phyloP scores from a whole-genome alignment of 2,329 filamentous ascomycete genomes.

The Aspergillus eucalypticola region DNA sequence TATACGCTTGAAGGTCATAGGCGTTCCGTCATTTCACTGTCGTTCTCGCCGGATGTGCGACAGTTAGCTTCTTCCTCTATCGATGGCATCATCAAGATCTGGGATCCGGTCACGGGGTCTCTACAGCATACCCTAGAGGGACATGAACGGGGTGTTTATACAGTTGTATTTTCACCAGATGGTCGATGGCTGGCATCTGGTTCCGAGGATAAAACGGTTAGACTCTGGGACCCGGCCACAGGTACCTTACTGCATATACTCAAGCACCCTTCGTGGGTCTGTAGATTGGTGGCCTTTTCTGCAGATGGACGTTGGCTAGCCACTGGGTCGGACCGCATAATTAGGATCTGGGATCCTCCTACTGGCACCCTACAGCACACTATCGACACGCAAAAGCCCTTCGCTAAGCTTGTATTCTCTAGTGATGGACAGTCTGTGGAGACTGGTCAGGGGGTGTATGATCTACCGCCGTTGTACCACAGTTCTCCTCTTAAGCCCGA shows the following conservation, averaged over 20 bases:
- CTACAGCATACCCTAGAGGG: background rate
- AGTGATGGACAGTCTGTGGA: too few species aligned
- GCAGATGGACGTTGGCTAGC: background rate
- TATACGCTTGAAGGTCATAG: background rate
- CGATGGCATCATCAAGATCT: background rate
- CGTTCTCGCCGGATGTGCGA: background rate
- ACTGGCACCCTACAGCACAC: background rate
- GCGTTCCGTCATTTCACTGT: background rate
- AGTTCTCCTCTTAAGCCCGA: too few species aligned
- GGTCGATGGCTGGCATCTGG: background rate
- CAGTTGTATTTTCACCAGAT: background rate
- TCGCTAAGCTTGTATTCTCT: too few species aligned
- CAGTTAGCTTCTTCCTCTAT: background rate
- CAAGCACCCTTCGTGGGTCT: background rate
- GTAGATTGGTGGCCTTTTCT: background rate
- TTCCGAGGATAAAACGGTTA: background rate
- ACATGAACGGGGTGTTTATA: background rate
- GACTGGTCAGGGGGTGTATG: too few species aligned
- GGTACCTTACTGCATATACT: background rate
- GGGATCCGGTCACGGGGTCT: background rate
- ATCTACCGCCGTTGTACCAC: too few species aligned
- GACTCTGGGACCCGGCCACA: background rate
- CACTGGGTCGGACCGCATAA: too few species aligned
- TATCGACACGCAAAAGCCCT: too few species aligned
- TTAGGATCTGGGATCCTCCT: background rate